Conservation (phyloP, 2,329 filamentous ascomycete species). For the Trichoderma sp. region DNA sequence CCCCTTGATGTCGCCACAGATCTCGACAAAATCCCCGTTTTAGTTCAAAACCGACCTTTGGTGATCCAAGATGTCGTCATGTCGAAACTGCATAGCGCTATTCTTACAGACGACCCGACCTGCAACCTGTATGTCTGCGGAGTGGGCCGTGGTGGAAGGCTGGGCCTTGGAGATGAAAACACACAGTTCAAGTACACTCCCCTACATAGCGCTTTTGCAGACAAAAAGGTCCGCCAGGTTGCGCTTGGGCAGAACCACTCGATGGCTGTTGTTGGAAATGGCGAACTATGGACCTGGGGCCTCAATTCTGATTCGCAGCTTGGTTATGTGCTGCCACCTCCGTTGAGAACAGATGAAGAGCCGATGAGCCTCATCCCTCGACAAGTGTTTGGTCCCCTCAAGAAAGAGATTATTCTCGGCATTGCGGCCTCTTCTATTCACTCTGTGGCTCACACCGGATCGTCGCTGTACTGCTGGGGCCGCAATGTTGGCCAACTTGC, state of each 20-base stretch:
- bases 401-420: constrained; percentile 79
- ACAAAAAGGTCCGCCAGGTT: constrained; percentile 73
- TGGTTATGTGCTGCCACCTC: constrained; percentile 74
- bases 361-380: constrained; percentile 79
- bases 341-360: constrained; percentile 72
- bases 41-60: constrained; percentile 72
- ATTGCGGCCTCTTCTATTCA: constrained; percentile 88
- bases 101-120: constrained; percentile 82
- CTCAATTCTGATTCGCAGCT: constrained; percentile 83
- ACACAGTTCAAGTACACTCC: constrained; percentile 85
- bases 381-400: constrained; percentile 88
- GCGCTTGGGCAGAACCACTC: constrained; percentile 91
- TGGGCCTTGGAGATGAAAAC: constrained; percentile 86
- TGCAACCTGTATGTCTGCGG: constrained; percentile 93
- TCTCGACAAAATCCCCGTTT: constrained; percentile 64
- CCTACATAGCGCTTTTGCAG: constrained; percentile 73
- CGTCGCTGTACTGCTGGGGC: constrained; percentile 87
- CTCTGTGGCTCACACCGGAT: constrained; percentile 82
- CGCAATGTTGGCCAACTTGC: constrained; percentile 94
- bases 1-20: constrained; percentile 33
- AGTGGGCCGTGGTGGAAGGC: constrained; percentile 83
- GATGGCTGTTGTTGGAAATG: constrained; percentile 78
- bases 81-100: constrained; percentile 88
- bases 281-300: constrained; percentile 95
- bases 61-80: constrained; percentile 79